Evolutionary conservation across 2,329 filamentous ascomycete species (phyloP), one percentile per base, ranked within the genome.

Genomic region (Fusarium camptoceras): DNA sequence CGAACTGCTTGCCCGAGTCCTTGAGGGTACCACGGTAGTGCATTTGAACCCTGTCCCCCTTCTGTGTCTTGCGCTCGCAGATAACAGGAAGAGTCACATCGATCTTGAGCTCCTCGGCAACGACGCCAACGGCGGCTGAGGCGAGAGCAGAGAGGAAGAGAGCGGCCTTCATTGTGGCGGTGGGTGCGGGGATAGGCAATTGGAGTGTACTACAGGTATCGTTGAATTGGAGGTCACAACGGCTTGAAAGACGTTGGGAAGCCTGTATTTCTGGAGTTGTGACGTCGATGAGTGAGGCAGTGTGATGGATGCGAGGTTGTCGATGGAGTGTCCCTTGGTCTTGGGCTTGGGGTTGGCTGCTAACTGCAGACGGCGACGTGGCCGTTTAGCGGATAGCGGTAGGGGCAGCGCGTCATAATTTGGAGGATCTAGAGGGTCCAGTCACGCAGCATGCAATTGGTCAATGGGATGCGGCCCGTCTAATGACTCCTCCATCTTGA

Each of bases 1-100:
- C 95, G 78, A 98, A 98, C 79, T 96, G 85, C 66, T 87, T 85
- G 75, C 94, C 95, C 70, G 89, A 88, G 54, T 84, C 83, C 67
- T 89, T 86, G 31, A 98, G 88, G 3, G 92, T 96, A 74, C 95
- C 95, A 59, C 88, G 88, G 85, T 98, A 98, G 84, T 98, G 94
- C 76, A 98, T 94, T 58, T 90, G 85, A 77, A 98, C 89, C 70
- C 85, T 89, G 83, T 98, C 94, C 72, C 94, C 94, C 67, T 86
- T 88, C 76, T 87, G 76, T 18, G 89, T 92, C 84, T 93, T 94
- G 81, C 94, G 91, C 53, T 89, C 88, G 85, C 94, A 98, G 73
- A 93, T 88, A 70, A 92, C 91, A 27, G 88, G 84, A 63, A 89
- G 85, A 54, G 90, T 92, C 72, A 93, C 89, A 72, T 97, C 89